phyloP scores from a whole-genome alignment of 306 rosid genomes.

The Fragaria vesca region DNA sequence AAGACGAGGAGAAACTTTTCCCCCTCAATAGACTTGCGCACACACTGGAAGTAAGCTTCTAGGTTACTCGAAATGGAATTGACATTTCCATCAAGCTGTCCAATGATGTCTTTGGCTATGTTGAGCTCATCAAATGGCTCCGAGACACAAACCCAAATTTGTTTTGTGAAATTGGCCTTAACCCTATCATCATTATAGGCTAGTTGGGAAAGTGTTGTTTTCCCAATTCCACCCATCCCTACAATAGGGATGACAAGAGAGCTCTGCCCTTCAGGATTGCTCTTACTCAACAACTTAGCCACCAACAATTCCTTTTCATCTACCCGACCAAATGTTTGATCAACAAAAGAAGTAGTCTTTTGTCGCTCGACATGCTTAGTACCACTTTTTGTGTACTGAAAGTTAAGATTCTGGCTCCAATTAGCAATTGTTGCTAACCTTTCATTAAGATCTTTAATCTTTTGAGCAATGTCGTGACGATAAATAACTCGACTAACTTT shows the following conservation, averaged over 20 bases:
- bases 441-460: slow-evolving; percentile 10
- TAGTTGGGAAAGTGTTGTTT: slow-evolving; percentile 22
- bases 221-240: slow-evolving; percentile 27
- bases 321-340: slow-evolving; percentile 11
- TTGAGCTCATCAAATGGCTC: slow-evolving; percentile 22
- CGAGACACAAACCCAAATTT: slow-evolving; percentile 26
- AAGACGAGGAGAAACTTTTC: slow-evolving; percentile 12
- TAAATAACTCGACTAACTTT: not conserved
- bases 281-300: not conserved
- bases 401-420: not conserved
- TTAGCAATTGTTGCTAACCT: not conserved
- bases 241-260: slow-evolving; percentile 18
- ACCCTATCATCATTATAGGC: slow-evolving; percentile 16
- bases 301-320: not conserved
- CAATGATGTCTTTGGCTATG: slow-evolving; percentile 12
- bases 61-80: not conserved
- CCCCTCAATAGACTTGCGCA: not conserved
- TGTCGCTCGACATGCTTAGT: not conserved
- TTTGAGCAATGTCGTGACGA: slow-evolving; percentile 8
- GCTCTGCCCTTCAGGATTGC: not conserved
- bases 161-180: not conserved
- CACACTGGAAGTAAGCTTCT: not conserved
- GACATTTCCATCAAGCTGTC: not conserved
- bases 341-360: slow-evolving; percentile 11
- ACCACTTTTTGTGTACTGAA: not conserved